These are phyloP conservation scores for Arthrobotrys conoides DNA, from an alignment of 2,329 filamentous ascomycete genomes.

Conservation along the genomic window DNA sequence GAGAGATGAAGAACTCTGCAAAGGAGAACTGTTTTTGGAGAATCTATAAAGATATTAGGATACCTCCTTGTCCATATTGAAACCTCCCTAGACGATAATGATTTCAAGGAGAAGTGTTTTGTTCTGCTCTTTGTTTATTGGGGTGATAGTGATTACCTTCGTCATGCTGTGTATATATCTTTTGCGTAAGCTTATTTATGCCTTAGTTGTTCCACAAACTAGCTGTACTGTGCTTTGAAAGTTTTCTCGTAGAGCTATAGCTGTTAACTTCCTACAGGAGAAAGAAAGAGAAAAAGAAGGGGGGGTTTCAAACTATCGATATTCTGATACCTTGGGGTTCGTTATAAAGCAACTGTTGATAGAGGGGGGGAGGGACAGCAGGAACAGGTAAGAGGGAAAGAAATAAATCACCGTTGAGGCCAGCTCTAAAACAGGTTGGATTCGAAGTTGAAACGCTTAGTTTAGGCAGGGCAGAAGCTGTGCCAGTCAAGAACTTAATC, in stretches of 20 bases:
- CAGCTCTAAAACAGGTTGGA: constrained; percentile 45
- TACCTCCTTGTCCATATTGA: constrained; percentile 24
- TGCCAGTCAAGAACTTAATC: not conserved
- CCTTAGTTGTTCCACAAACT: not conserved
- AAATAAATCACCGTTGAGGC: constrained; percentile 32
- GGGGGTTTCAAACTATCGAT: constrained; percentile 24
- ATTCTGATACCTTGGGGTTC: constrained; percentile 37
- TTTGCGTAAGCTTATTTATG: not conserved
- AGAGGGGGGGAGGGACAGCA: not conserved
- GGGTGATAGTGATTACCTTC: constrained; percentile 37
- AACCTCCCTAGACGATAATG: constrained; percentile 12
- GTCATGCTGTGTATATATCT: constrained; percentile 33
- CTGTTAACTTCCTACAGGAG: constrained; percentile 9
- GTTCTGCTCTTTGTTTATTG: not conserved
- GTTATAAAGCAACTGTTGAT: constrained; percentile 25
- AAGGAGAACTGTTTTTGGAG: not conserved
- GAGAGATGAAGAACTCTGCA: not conserved
- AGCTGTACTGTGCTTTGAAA: constrained; percentile 13
- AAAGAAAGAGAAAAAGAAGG: not conserved
- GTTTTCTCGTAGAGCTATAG: not conserved
- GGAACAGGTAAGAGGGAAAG: not conserved
- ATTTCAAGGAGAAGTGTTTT: constrained; percentile 29
- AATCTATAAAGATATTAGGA: constrained; percentile 5
- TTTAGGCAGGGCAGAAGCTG: constrained; percentile 12
- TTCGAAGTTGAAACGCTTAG: constrained; percentile 44